A percentile compares a stretch with the other conserved stretches of the same genome.
These are phyloP conservation scores for Ballota nigra DNA, from an alignment of 257 asterid genomes.

Conservation along the genomic window DNA sequence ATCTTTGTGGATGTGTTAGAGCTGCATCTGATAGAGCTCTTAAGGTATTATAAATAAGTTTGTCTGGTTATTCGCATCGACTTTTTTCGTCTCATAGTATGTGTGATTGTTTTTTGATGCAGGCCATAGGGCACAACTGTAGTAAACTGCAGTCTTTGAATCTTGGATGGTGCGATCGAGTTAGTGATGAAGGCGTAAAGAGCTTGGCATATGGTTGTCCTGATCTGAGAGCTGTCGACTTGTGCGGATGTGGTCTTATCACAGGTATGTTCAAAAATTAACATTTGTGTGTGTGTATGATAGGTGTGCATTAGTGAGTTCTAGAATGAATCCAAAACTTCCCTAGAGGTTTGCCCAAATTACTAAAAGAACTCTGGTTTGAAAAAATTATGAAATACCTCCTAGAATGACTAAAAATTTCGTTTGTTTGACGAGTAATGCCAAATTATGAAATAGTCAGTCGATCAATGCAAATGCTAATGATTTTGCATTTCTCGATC, in stretches of 20 bases:
- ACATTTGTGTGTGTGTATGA: neutral
- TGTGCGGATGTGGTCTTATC: constrained; percentile 91
- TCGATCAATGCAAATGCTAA: neutral
- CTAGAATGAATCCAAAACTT: neutral
- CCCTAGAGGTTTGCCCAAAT: neutral
- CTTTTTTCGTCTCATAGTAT: neutral
- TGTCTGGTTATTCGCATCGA: no score
- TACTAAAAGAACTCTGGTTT: neutral
- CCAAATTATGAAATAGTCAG: neutral
- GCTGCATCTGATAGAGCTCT: constrained; percentile 84
- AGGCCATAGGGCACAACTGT: constrained; percentile 88
- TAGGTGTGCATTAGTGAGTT: neutral
- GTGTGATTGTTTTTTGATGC: constrained; percentile 14
- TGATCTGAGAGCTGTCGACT: constrained; percentile 75
- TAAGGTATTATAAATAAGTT: constrained; percentile 45
- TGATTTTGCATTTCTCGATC: neutral
- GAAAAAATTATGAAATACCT: neutral
- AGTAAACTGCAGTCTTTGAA: constrained; percentile 65
- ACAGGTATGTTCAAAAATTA: constrained; percentile 37
- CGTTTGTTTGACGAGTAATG: neutral
- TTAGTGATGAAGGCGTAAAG: constrained; percentile 84
- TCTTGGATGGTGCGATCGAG: constrained; percentile 91
- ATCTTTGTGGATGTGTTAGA: constrained; percentile 87
- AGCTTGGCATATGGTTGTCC: constrained; percentile 96
- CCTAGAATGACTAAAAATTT: neutral